Evolutionary conservation across 257 asterid species (phyloP).

Genomic region (Mentha longifolia): DNA sequence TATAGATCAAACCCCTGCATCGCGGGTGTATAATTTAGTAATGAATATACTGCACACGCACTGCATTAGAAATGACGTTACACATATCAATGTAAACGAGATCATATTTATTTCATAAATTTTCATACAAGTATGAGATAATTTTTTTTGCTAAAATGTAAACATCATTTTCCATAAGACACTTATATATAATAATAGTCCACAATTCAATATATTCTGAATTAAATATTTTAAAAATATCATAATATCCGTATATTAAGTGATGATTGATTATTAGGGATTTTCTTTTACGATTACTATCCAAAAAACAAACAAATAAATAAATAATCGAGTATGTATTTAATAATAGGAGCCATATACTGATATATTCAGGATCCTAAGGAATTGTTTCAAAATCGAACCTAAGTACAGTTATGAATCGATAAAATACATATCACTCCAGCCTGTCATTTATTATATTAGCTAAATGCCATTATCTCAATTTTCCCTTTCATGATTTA

Average conservation of each 20-base stretch:
- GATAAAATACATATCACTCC: neutral
- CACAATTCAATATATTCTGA: neutral
- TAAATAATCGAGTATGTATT: too few species aligned
- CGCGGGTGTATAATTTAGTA: too few species aligned
- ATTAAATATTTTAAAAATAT: neutral
- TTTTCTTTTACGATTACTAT: too few species aligned
- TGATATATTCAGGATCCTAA: neutral
- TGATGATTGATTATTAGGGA: neutral
- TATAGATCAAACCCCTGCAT: too few species aligned
- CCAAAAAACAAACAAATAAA: too few species aligned
- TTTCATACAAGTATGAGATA: neutral
- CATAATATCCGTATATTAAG: neutral
- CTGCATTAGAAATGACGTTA: neutral
- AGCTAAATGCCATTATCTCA: conserved; percentile 14
- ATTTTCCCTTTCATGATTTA: conserved; percentile 10
- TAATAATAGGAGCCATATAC: neutral
- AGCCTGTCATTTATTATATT: conserved; percentile 11
- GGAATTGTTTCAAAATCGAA: neutral
- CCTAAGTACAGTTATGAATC: conserved; percentile 23
- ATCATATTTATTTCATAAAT: conserved; percentile 12
- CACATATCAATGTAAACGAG: neutral
- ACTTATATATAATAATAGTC: neutral
- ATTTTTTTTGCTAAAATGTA: neutral
- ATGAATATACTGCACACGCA: too few species aligned
- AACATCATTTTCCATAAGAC: neutral